Base-by-base conservation (phyloP, 495 filamentous ascomycete genomes). In the Aspergillus asperescens region DNA sequence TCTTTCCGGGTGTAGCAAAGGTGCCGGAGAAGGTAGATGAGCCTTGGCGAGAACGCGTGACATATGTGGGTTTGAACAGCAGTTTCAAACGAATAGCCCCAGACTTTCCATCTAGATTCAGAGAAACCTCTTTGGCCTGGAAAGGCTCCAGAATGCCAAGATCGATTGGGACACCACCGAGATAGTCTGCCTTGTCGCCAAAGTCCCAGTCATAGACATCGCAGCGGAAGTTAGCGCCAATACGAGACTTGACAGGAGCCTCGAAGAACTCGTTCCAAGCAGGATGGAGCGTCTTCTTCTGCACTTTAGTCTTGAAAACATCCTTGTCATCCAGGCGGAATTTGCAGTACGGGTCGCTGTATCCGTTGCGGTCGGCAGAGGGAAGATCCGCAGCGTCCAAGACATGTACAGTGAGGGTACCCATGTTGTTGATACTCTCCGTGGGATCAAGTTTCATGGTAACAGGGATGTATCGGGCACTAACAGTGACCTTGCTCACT, bases 401-500 rank as follows among this genome's bases (percentile, higher is more conserved):
- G n/a, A 97, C 76, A 55, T 96, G 89, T 40, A 97, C 87, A 8
- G 89, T 86, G 25, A 99, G 81, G 45, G 80, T 88, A 49, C 93
- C 93, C 84, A 93, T 91, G 70, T 99, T 99, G 79, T 95, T 97
- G 76, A 97, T 95, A 66, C 88, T 94, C 70, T 99, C 93, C 58
- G 79, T 87, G 2, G 92, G 89, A 62, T 97, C 90, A 48, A 99
- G 86, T 48, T 79, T 78, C 93, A 99, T 99, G 69, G 85, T 80
- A 42, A 95, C 81, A 0, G 93, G 93, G 15, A 97, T 85, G 62
- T 95, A 99, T 62, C 94, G 94, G 57, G 95, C 78, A 72, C 86
- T 90, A 58, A 97, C 87, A 48, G 83, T 92, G 64, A 99, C 70
- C 62, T 82, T 90, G 74, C 84, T 91, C 20, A 85, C 65, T 50